Percentiles rank a stretch among this genome's conserved stretches.
Evolutionary conservation across 176 grass and related monocot genomes (phyloP).

Genomic region (Hordeum vulgare): DNA sequence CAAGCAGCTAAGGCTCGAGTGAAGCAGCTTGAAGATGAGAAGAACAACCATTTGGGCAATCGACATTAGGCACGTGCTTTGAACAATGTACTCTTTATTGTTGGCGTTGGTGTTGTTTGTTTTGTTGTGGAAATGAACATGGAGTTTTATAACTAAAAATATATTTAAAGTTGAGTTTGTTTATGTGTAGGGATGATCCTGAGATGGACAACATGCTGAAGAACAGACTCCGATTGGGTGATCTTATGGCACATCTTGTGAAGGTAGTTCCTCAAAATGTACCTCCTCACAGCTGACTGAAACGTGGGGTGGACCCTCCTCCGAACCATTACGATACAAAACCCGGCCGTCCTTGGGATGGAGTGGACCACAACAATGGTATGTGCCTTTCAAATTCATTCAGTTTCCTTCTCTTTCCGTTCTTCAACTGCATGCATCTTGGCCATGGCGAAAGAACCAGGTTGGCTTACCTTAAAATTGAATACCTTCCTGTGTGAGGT

Average conservation of each 20-base stretch:
- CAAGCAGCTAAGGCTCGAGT: constrained; percentile 58
- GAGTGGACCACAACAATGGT: constrained; percentile 87
- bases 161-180: not conserved
- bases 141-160: not conserved
- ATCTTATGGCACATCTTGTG: constrained; percentile 94
- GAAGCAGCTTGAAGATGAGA: constrained; percentile 64
- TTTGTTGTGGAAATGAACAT: not conserved
- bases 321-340: constrained; percentile 76
- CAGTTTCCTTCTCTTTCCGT: constrained; percentile 1
- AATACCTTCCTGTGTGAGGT: not conserved
- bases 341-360: constrained; percentile 88
- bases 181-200: constrained; percentile 54
- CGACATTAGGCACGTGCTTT: not conserved
- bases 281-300: constrained; percentile 82
- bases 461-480: not conserved
- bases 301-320: constrained; percentile 75
- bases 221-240: constrained; percentile 76
- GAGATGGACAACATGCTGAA: constrained; percentile 87
- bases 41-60: constrained; percentile 55
- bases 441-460: not conserved
- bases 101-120: not conserved
- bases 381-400: constrained; percentile 8
- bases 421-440: not conserved
- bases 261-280: constrained; percentile 88
- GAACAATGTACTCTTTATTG: not conserved